Conservation (phyloP, 106 monocot genomes). For the Dioscorea zingiberensis region DNA sequence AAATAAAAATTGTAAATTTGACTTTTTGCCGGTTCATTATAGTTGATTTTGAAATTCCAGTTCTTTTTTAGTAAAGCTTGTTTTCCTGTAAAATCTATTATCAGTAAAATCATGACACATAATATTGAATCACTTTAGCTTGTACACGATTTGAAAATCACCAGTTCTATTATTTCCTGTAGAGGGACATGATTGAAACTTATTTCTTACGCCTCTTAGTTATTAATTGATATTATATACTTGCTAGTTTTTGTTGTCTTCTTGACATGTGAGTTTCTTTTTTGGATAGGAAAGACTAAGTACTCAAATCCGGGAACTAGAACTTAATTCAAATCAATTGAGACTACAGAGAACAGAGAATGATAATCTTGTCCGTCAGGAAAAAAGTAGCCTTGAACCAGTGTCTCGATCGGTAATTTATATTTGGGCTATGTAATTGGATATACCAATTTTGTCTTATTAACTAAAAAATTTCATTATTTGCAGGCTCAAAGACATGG, state of each 20-base stretch:
- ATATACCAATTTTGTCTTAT: background rate
- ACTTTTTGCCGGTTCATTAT: too few species aligned
- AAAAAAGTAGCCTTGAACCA: constrained; percentile 40
- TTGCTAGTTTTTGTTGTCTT: background rate
- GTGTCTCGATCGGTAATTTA: constrained; percentile 50
- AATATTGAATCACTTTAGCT: too few species aligned
- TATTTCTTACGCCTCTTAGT: background rate
- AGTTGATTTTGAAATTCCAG: too few species aligned
- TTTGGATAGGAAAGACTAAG: constrained; percentile 35
- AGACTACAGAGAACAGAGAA: constrained; percentile 47
- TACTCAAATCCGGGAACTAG: constrained; percentile 52
- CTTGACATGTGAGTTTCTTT: background rate
- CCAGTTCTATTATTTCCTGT: too few species aligned
- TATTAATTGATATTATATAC: background rate
- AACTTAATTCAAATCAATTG: constrained; percentile 52
- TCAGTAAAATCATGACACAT: too few species aligned
- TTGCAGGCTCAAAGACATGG: constrained; percentile 82
- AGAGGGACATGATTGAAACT: background rate
- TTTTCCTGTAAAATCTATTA: too few species aligned
- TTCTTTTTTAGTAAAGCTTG: too few species aligned
- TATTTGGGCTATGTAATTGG: background rate
- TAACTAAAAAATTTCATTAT: background rate
- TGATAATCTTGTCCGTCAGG: constrained; percentile 44
- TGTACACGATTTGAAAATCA: too few species aligned
- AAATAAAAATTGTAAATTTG: too few species aligned